Evolutionary conservation across 176 grass and related monocot species (phyloP).

Genomic region (Bothriochloa decipiens): DNA sequence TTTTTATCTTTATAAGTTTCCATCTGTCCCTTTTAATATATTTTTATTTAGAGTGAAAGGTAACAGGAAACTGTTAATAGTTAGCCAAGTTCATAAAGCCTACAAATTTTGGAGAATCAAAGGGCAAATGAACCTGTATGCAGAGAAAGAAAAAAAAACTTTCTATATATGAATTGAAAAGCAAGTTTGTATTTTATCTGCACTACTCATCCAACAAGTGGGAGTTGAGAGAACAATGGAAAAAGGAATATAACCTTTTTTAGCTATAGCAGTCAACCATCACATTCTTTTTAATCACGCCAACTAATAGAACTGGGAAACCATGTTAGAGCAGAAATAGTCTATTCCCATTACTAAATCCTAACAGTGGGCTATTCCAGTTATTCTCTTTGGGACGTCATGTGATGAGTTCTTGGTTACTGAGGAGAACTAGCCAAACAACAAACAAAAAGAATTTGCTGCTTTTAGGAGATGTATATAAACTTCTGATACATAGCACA

Average conservation of each 20-base stretch:
- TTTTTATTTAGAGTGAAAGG: not conserved
- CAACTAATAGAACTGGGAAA: not conserved
- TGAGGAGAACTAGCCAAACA: slow-evolving; percentile 5
- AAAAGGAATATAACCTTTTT: slow-evolving; percentile 18
- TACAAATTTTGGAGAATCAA: slow-evolving; percentile 29
- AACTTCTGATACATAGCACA: slow-evolving; percentile 14
- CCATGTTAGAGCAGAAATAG: not conserved
- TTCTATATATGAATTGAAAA: slow-evolving; percentile 26
- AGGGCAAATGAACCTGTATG: slow-evolving; percentile 27
- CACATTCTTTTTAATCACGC: slow-evolving; percentile 4
- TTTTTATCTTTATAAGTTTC: slow-evolving; percentile 10
- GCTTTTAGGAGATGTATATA: slow-evolving; percentile 29
- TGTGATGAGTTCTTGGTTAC: not conserved
- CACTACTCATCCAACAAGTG: slow-evolving; percentile 30
- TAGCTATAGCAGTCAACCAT: not conserved
- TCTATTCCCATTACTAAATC: not conserved
- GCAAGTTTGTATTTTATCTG: slow-evolving; percentile 22
- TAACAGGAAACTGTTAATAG: slow-evolving; percentile 19
- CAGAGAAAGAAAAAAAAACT: slow-evolving; percentile 28
- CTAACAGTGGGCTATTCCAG: not conserved
- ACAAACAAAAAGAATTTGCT: slow-evolving; percentile 8
- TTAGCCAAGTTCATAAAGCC: slow-evolving; percentile 12
- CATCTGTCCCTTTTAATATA: not conserved
- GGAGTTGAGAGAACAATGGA: not conserved
- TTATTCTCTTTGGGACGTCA: slow-evolving; percentile 2